A percentile compares a stretch with the other conserved stretches of the same genome.
Conservation (phyloP, 176 grass and related monocot species). For the Hyparrhenia diplandra region DNA sequence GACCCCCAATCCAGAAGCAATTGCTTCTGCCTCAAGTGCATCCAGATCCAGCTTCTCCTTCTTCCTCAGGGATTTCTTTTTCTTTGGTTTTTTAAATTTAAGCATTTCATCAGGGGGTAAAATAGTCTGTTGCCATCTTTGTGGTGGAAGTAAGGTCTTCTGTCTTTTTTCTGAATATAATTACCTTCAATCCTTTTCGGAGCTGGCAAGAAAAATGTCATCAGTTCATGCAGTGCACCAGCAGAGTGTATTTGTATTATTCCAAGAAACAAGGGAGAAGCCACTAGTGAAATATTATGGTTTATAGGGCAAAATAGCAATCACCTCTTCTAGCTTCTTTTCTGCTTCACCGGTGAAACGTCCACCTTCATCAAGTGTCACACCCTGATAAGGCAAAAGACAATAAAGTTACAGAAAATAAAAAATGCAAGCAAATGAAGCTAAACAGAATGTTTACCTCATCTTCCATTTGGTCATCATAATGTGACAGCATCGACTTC, state of each 20-base stretch:
- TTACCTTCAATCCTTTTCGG: constrained; percentile 73
- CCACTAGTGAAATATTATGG: background rate
- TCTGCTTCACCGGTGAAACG: constrained; percentile 73
- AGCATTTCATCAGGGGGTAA: constrained; percentile 81
- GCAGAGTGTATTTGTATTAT: background rate
- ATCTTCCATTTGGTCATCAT: constrained; percentile 75
- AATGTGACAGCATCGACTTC: constrained; percentile 78
- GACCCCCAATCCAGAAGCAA: constrained; percentile 65
- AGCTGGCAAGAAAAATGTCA: constrained; percentile 52
- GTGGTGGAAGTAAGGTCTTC: constrained; percentile 58
- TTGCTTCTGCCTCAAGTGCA: constrained; percentile 84
- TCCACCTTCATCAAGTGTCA: constrained; percentile 79
- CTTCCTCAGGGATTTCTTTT: constrained; percentile 96
- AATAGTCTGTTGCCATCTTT: constrained; percentile 78
- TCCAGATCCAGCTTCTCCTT: constrained; percentile 91
- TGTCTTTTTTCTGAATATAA: constrained; percentile 44
- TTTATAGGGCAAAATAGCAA: background rate
- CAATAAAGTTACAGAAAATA: constrained; percentile 15
- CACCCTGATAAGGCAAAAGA: constrained; percentile 47
- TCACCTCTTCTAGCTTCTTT: constrained; percentile 84
- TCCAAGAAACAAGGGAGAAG: background rate
- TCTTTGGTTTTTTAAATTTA: constrained; percentile 96
- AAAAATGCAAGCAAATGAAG: constrained; percentile 11
- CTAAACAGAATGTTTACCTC: constrained; percentile 47
- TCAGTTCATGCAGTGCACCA: background rate